These are phyloP conservation scores for Neurospora sp. DNA, from an alignment of 495 filamentous ascomycete species.

Conservation along the genomic window DNA sequence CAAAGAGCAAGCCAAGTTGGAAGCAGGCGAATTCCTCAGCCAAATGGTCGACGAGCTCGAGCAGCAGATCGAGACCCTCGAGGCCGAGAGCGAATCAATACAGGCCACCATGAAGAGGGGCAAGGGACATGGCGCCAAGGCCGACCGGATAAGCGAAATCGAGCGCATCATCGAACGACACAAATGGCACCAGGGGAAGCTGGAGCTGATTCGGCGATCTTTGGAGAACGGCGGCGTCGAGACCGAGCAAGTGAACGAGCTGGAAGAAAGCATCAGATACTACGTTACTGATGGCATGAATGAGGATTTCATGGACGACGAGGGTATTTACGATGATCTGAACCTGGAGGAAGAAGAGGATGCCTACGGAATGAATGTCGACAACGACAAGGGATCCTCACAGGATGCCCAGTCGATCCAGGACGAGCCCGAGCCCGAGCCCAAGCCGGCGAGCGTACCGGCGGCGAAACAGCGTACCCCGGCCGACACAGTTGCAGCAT, in stretches of 20 bases:
- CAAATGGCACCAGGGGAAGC: slow-evolving; percentile 90
- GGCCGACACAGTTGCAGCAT: slow-evolving; percentile 37
- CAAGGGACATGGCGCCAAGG: slow-evolving; percentile 72
- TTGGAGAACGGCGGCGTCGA: slow-evolving; percentile 91
- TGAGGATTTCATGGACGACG: slow-evolving; percentile 83
- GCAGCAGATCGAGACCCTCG: slow-evolving; percentile 80
- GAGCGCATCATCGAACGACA: slow-evolving; percentile 77
- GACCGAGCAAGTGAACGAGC: slow-evolving; percentile 66
- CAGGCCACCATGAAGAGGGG: slow-evolving; percentile 88
- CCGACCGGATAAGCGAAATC: slow-evolving; percentile 79
- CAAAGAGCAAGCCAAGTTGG: slow-evolving; percentile 84
- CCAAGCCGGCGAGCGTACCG: slow-evolving; percentile 34
- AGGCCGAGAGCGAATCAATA: slow-evolving; percentile 82
- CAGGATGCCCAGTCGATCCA: slow-evolving; percentile 91
- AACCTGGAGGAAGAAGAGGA: slow-evolving; percentile 85
- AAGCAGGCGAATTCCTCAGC: slow-evolving; percentile 73
- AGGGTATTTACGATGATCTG: slow-evolving; percentile 86
- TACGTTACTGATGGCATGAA: slow-evolving; percentile 88
- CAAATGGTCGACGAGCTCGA: slow-evolving; percentile 89
- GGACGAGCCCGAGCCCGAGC: slow-evolving; percentile 58
- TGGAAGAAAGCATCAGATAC: slow-evolving; percentile 88
- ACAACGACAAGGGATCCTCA: slow-evolving; percentile 81
- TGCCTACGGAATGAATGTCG: slow-evolving; percentile 67
- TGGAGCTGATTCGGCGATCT: slow-evolving; percentile 82
- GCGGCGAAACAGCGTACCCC: slow-evolving; percentile 43